Evolutionary conservation across 148 eudicot species (phyloP).

Genomic region (Spergularia marina): DNA sequence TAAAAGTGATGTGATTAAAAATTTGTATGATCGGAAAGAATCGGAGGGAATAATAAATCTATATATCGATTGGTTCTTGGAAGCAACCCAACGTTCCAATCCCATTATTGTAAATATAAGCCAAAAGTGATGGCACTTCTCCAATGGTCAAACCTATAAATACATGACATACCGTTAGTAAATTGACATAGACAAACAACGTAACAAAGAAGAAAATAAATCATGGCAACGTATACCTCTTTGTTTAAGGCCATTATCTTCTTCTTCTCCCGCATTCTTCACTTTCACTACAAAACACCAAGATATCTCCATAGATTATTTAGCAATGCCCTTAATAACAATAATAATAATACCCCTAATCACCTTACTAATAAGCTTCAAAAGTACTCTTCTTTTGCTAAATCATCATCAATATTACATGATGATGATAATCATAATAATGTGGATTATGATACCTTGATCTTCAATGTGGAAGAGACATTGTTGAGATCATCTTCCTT

Average conservation of each 20-base stretch:
- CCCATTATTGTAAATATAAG: constrained; percentile 22
- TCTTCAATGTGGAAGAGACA: constrained; percentile 63
- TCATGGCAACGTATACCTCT: constrained; percentile 29
- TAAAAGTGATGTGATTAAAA: no score
- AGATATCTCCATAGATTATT: constrained; percentile 33
- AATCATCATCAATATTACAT: not conserved
- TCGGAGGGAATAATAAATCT: no score
- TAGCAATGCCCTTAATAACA: constrained; percentile 17
- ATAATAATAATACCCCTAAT: not conserved
- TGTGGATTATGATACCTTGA: constrained; percentile 26
- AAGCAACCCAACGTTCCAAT: not conserved
- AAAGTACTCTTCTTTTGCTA: constrained; percentile 29
- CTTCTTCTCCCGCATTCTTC: constrained; percentile 40
- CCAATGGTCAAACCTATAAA: constrained; percentile 16
- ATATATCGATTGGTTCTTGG: no score
- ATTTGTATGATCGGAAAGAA: no score
- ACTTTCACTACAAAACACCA: constrained; percentile 37
- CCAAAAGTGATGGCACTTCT: constrained; percentile 2
- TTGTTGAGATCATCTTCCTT: constrained; percentile 48
- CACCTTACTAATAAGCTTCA: constrained; percentile 16
- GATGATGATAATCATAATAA: not conserved
- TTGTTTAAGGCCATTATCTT: constrained; percentile 33
- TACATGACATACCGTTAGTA: not conserved
- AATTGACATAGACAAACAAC: not conserved
- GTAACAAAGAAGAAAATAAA: no score